Percentiles rank a stretch among this genome's conserved stretches.
Evolutionary conservation across 1,139 yeast genomes (phyloP).

Genomic region (Taphrina populina): DNA sequence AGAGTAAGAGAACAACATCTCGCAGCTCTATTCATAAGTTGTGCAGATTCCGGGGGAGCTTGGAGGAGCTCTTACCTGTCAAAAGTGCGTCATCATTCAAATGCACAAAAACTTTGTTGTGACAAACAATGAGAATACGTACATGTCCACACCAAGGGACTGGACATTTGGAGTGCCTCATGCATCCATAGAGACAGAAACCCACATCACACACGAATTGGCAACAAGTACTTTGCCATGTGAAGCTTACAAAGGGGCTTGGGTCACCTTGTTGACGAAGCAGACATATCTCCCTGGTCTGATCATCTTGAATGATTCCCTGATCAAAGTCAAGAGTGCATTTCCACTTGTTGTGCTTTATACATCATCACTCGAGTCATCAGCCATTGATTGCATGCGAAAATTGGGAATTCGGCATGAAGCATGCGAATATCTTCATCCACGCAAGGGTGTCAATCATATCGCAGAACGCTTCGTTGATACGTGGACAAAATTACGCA

Average conservation of each 20-base stretch:
- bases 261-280: slow-evolving; percentile 59
- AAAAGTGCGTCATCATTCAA: no score
- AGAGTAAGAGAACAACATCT: no score
- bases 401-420: background rate
- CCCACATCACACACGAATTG: slow-evolving; percentile 16
- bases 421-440: slow-evolving; percentile 1
- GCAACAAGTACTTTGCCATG: background rate
- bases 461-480: slow-evolving; percentile 51
- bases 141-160: no score
- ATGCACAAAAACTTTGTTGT: no score
- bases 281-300: slow-evolving; percentile 53
- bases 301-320: slow-evolving; percentile 52
- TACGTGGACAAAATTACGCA: slow-evolving; percentile 59
- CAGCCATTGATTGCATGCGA: background rate
- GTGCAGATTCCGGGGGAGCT: no score
- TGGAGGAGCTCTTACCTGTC: no score
- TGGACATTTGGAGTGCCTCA: slow-evolving; percentile 21
- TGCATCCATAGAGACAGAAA: slow-evolving; percentile 9
- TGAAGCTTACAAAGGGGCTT: slow-evolving; percentile 39
- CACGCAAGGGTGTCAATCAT: slow-evolving; percentile 1
- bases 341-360: slow-evolving; percentile 55
- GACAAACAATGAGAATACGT: no score
- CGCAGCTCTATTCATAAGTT: no score
- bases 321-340: slow-evolving; percentile 48
- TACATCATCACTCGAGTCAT: slow-evolving; percentile 9